Evolutionary conservation across 768 basidiomycete genomes (phyloP).

Genomic region (Termitomyces sp.): DNA sequence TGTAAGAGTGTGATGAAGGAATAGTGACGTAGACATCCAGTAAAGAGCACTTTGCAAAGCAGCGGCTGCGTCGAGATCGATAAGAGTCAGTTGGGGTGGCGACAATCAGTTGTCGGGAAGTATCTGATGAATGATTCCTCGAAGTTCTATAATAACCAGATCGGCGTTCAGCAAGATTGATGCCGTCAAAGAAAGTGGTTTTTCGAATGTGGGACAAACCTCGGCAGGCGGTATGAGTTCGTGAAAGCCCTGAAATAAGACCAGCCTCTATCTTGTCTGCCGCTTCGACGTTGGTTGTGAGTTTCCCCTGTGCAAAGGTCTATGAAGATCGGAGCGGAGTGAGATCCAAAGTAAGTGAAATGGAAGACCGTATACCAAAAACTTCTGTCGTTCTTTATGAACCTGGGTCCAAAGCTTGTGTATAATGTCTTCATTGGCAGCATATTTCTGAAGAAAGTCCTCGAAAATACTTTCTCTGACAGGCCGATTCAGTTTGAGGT

Average conservation of each 20-base stretch:
- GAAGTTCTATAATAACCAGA: conserved; percentile 8
- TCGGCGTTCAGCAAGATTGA: not conserved
- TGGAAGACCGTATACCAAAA: conserved; percentile 11
- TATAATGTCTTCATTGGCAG: conserved; percentile 22
- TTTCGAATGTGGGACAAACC: conserved; percentile 3
- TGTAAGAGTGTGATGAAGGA: not conserved
- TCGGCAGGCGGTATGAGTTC: conserved; percentile 15
- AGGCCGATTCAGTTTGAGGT: not conserved
- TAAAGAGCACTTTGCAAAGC: not conserved
- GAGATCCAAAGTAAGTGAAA: not conserved
- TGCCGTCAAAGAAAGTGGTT: not conserved
- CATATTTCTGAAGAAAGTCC: conserved; percentile 19
- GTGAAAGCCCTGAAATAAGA: conserved; percentile 17
- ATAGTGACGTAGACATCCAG: not conserved
- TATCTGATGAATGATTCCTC: conserved; percentile 16
- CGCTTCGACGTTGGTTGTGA: conserved; percentile 7
- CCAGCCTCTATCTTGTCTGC: conserved; percentile 11
- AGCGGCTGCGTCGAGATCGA: not conserved
- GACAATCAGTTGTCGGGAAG: conserved; percentile 1
- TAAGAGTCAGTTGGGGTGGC: not conserved
- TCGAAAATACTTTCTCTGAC: conserved; percentile 17
- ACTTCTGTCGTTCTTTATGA: conserved; percentile 19
- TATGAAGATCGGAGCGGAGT: not conserved
- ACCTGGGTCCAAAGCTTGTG: conserved; percentile 19
- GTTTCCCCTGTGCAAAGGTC: conserved; percentile 6